Evolutionary conservation across 2,329 filamentous ascomycete genomes (phyloP).

Genomic region (Aspergillus phoenicis): DNA sequence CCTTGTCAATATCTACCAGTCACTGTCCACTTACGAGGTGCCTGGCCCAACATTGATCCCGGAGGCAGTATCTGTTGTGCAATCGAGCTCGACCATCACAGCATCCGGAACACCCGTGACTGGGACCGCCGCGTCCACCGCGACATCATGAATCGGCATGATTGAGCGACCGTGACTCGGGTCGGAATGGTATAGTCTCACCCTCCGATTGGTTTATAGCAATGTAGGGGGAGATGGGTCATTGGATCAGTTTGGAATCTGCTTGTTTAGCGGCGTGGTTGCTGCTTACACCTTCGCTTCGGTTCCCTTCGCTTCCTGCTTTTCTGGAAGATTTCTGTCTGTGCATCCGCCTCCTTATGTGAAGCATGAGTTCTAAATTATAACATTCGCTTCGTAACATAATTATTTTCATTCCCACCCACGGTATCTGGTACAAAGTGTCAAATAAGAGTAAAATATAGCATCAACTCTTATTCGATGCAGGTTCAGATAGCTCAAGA

Average conservation of each 20-base stretch:
- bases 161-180: background rate
- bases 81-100: conserved; percentile 21
- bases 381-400: background rate
- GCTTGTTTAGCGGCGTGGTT: background rate
- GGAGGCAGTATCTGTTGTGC: conserved; percentile 16
- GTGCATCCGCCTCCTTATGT: background rate
- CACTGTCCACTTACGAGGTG: conserved; percentile 18
- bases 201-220: background rate
- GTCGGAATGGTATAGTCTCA: background rate
- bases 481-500: background rate
- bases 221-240: background rate
- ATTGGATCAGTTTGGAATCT: background rate
- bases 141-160: background rate
- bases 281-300: background rate
- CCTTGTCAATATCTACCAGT: conserved; percentile 57
- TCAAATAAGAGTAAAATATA: background rate
- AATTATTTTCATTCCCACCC: background rate
- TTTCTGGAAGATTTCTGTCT: background rate
- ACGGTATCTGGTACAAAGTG: background rate
- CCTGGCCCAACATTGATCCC: conserved; percentile 22
- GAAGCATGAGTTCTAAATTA: background rate
- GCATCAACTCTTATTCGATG: background rate
- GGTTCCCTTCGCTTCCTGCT: background rate
- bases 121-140: background rate
- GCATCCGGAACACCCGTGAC: conserved; percentile 16